These are phyloP conservation scores for Pochonia chlamydosporia DNA, from an alignment of 2,329 filamentous ascomycete species.

Conservation along the genomic window DNA sequence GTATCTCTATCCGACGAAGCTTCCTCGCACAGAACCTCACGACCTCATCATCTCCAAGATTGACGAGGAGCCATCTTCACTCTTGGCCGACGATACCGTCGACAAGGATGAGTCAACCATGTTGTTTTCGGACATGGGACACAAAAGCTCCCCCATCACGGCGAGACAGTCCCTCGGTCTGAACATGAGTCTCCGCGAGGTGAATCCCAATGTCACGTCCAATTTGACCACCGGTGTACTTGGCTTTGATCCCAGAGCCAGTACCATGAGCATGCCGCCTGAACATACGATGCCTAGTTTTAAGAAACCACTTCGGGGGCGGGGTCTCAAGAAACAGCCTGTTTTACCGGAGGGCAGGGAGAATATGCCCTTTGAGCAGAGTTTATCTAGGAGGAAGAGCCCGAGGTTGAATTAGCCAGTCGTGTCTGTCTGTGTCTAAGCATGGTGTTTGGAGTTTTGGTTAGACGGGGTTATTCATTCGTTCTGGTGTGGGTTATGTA, in stretches of 20 bases:
- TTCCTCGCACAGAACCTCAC: constrained; percentile 65
- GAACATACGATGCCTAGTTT: constrained; percentile 40
- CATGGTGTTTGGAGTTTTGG: no score
- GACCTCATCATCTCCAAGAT: constrained; percentile 38
- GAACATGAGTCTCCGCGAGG: constrained; percentile 46
- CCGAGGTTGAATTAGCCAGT: constrained; percentile 41
- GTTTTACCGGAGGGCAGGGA: constrained; percentile 41
- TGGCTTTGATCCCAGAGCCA: constrained; percentile 37
- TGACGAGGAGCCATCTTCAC: constrained; percentile 19
- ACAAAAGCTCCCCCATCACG: constrained; percentile 20
- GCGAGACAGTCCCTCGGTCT: constrained; percentile 19
- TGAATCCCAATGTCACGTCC: constrained; percentile 46
- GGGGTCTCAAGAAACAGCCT: constrained; percentile 23
- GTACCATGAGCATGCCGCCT: constrained; percentile 33
- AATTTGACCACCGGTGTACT: constrained; percentile 31
- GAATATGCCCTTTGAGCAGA: constrained; percentile 44
- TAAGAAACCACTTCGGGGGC: constrained; percentile 36
- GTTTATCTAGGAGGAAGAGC: constrained; percentile 47
- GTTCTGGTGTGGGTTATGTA: no score
- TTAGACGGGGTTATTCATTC: no score
- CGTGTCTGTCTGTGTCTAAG: no score
- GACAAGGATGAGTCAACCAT: constrained; percentile 29
- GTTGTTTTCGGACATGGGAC: constrained; percentile 17
- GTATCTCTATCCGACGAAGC: constrained; percentile 72
- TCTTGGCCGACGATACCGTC: background rate